Evolutionary conservation across 495 filamentous ascomycete species (phyloP).

Genomic region (Penicillium desertorum): DNA sequence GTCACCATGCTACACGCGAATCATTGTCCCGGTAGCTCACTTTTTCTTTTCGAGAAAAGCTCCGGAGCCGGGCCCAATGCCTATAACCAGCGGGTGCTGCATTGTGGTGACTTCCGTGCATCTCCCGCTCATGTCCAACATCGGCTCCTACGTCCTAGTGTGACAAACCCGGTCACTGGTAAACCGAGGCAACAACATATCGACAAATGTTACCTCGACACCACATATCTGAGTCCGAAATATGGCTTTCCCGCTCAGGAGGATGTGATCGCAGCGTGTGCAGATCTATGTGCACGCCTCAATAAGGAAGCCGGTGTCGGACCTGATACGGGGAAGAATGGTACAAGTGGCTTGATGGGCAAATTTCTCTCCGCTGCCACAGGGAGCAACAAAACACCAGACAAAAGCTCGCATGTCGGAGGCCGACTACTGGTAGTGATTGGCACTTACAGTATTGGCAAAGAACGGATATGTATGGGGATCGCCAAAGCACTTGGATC

Average conservation of each 20-base stretch:
- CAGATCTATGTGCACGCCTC: conserved; percentile 78
- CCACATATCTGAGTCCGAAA: conserved; percentile 92
- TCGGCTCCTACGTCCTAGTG: conserved; percentile 73
- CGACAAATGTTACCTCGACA: conserved; percentile 94
- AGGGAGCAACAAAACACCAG: conserved; percentile 8
- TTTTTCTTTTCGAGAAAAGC: conserved; percentile 88
- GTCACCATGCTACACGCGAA: conserved; percentile 97
- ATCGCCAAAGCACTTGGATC: conserved; percentile 82
- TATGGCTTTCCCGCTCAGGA: conserved; percentile 92
- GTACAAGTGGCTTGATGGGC: conserved; percentile 56
- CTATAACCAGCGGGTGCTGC: conserved; percentile 73
- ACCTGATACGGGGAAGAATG: conserved; percentile 36
- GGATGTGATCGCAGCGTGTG: conserved; percentile 81
- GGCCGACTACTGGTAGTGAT: conserved; percentile 85
- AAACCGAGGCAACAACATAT: conserved; percentile 78
- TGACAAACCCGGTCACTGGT: conserved; percentile 63
- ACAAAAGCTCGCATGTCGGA: conserved; percentile 20
- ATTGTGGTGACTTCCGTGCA: conserved; percentile 95
- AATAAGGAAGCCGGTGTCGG: conserved; percentile 56
- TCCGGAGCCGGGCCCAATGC: conserved; percentile 57
- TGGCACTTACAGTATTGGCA: conserved; percentile 96
- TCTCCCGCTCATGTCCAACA: conserved; percentile 84
- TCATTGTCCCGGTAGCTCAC: conserved; percentile 91
- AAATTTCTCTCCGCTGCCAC: conserved; percentile 54
- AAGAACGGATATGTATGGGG: conserved; percentile 91